phyloP scores from a whole-genome alignment of 176 grass and related monocot genomes.

The Tuctoria greenei region DNA sequence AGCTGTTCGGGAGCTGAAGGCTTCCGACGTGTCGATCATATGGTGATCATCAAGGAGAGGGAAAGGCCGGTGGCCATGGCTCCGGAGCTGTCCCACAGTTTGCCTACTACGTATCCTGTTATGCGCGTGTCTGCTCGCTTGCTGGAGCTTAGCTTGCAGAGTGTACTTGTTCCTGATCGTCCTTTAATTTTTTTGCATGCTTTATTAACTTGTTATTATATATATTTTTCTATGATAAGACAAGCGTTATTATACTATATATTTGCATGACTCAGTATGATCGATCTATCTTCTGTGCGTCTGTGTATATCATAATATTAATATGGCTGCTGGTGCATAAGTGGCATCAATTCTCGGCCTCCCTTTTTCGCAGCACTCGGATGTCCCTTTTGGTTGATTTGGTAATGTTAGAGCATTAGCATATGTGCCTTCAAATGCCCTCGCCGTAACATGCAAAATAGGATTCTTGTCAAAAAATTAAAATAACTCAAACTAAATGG shows the following conservation, averaged over 20 bases:
- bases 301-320: slow-evolving; percentile 32
- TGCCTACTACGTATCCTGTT: slow-evolving; percentile 11
- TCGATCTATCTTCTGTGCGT: slow-evolving; percentile 6
- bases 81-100: background rate
- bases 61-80: slow-evolving; percentile 19
- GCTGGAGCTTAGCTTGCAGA: slow-evolving; percentile 22
- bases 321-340: slow-evolving; percentile 38
- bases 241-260: slow-evolving; percentile 9
- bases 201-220: background rate
- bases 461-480: background rate
- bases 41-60: background rate
- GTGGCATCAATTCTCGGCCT: slow-evolving; percentile 41
- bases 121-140: slow-evolving; percentile 23
- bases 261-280: slow-evolving; percentile 19
- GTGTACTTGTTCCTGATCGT: slow-evolving; percentile 28
- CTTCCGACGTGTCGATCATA: slow-evolving; percentile 13
- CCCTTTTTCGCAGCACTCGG: slow-evolving; percentile 24
- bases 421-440: slow-evolving; percentile 38
- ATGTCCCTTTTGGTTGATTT: slow-evolving; percentile 40
- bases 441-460: background rate
- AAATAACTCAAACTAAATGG: background rate
- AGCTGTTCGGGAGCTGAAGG: slow-evolving; percentile 25
- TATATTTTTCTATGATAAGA: slow-evolving; percentile 31
- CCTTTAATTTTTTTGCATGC: background rate
- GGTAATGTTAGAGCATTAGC: slow-evolving; percentile 34